Base-by-base conservation (phyloP, 1,139 yeast genomes). In the Ogataea hybrid region DNA sequence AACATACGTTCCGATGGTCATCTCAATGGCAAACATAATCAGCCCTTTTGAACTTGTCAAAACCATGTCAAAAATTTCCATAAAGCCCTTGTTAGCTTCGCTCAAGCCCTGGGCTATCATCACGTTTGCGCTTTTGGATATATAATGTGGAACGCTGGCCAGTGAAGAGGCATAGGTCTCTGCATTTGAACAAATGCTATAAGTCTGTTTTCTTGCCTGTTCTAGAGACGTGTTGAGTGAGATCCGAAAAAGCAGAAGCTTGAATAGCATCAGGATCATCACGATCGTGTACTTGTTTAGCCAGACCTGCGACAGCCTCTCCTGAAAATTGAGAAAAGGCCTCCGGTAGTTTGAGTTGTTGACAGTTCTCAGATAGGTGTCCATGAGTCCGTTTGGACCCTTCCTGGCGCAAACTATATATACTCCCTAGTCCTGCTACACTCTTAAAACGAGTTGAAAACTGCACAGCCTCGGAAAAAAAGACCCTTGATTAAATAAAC, bases 1-100 rank as follows among this genome's bases (percentile, higher is more conserved):
- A 0, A 86, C 81, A 62, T 85, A 86, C 0, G 97, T 90, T 0
- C 97, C 97, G 8, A 89, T 64, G 39, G 84, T 75, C 49, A 90
- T 56, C 32, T 87, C 89, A 14, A 92, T 64, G 18, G 79, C 69
- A 57, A 92, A 89, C 9, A 78, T 56, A 0, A 86, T 60, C 28
- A 89, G 51, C 35, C 74, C 71, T 52, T 85, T 82, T 11, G 82
- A 66, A 0, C 81, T 81, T 0, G 77, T 70, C 0, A 86, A 59
- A 12, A 77, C 52, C 28, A 80, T 48, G 2, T 68, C 57, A 25
- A 78, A 42, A 2, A 71, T 53, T 3, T 62, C 55, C 20, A 72
- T 53, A 5, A 77, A 62, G 0, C 73, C 78, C 2, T 63, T 55
- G 20, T 81, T 71, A 0, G 79, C 60, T 25, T 69, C 68, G 18